Conservation (phyloP, 441 rosid species). For the Erysimum cheiri region DNA sequence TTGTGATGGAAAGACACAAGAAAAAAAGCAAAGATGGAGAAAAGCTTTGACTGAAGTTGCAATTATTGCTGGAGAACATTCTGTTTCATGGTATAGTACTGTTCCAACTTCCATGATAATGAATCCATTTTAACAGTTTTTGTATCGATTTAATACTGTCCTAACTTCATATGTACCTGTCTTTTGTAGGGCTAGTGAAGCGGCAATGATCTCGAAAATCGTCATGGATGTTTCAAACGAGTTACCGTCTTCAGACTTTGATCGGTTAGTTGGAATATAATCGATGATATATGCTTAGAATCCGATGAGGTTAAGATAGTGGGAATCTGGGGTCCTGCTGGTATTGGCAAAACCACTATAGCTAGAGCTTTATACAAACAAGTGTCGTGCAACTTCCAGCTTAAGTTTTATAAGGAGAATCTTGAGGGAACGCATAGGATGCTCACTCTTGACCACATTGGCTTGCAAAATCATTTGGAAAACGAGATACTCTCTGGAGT, state of each 20-base stretch:
- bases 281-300: conserved; percentile 21
- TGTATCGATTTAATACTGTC: not conserved
- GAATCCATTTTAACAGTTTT: not conserved
- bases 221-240: conserved; percentile 26
- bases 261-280: conserved; percentile 30
- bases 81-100: no score
- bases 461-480: not conserved
- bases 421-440: not conserved
- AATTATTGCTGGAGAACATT: fast-evolving
- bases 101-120: no score
- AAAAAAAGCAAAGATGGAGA: not conserved
- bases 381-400: conserved; percentile 25
- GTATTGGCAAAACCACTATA: conserved; percentile 32
- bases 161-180: not conserved
- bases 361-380: conserved; percentile 25
- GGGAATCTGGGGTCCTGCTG: conserved; percentile 29
- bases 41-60: not conserved
- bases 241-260: conserved; percentile 28
- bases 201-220: conserved; percentile 25
- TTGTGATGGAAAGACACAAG: not conserved
- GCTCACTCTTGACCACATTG: no score
- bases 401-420: conserved; percentile 19
- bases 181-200: conserved; percentile 9
- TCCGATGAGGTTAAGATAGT: conserved; percentile 26
- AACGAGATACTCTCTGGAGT: conserved; percentile 1